Evolutionary conservation across 164 flowering plant genomes (phyloP).

Genomic region (Tetrastigma voinierianum): DNA sequence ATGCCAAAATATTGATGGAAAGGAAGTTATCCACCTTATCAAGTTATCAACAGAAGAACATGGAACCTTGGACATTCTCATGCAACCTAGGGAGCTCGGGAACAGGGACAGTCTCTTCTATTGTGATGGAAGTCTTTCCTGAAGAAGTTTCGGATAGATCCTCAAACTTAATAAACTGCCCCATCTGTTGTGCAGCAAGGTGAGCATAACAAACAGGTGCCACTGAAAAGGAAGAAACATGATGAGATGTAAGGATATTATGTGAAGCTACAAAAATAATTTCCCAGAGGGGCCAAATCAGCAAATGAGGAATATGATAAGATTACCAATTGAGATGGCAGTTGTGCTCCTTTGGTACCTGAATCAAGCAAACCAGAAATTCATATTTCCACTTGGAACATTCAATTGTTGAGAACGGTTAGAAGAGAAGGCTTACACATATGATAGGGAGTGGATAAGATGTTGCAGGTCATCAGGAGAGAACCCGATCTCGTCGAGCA

Average conservation of each 20-base stretch:
- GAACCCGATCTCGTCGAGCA: constrained; percentile 90
- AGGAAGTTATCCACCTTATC: neutral
- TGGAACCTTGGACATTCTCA: constrained; percentile 48
- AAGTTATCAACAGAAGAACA: constrained; percentile 77
- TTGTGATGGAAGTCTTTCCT: constrained; percentile 25
- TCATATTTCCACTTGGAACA: neutral
- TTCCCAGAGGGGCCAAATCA: neutral
- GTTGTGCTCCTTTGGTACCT: constrained; percentile 86
- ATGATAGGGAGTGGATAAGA: constrained; percentile 68
- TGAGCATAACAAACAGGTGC: constrained; percentile 89
- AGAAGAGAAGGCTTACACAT: constrained; percentile 59
- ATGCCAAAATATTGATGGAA: constrained; percentile 5
- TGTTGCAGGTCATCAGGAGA: constrained; percentile 71
- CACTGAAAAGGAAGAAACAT: constrained; percentile 39
- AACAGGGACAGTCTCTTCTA: constrained; percentile 33
- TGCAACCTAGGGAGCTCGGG: constrained; percentile 74
- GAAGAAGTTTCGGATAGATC: constrained; percentile 53
- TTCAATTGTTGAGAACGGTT: neutral
- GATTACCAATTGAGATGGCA: constrained; percentile 74
- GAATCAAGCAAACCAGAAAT: constrained; percentile 14
- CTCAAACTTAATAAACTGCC: constrained; percentile 68
- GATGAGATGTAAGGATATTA: neutral
- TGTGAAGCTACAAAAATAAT: neutral
- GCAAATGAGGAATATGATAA: neutral
- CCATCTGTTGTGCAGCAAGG: constrained; percentile 71